Conservation (phyloP, 2,329 filamentous ascomycete species). For the Nothophoma quercina region DNA sequence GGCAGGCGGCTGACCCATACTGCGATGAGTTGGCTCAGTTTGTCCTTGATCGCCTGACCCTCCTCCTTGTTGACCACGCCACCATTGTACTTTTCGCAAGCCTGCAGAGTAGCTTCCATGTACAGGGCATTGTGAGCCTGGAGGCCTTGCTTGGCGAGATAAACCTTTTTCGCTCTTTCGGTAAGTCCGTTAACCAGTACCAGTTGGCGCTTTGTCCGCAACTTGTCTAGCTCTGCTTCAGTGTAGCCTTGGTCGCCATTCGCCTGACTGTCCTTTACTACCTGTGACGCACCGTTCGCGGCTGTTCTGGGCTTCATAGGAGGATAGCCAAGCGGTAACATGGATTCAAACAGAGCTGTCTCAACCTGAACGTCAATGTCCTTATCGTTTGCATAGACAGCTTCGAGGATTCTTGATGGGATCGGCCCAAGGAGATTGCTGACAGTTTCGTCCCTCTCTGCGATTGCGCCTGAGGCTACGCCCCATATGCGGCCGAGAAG, state of each 20-base stretch:
- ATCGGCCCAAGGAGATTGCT: conserved; percentile 78
- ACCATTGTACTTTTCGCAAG: conserved; percentile 90
- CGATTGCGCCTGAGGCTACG: conserved; percentile 87
- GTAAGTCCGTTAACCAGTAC: conserved; percentile 82
- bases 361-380: conserved; percentile 88
- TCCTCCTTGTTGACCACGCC: conserved; percentile 77
- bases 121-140: conserved; percentile 78
- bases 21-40: conserved; percentile 75
- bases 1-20: conserved; percentile 79
- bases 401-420: conserved; percentile 84
- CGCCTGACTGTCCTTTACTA: conserved; percentile 64
- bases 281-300: conserved; percentile 65
- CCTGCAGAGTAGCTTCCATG: conserved; percentile 76
- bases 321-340: conserved; percentile 90
- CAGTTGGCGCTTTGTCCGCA: conserved; percentile 84
- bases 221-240: conserved; percentile 71
- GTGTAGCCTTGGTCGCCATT: conserved; percentile 53
- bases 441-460: conserved; percentile 79
- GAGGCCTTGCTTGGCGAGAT: conserved; percentile 83
- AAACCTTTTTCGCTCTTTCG: conserved; percentile 79
- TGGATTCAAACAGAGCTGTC: conserved; percentile 81
- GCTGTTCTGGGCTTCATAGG: conserved; percentile 66
- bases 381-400: conserved; percentile 86
- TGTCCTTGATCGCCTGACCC: conserved; percentile 70
- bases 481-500: conserved; percentile 89